Percentiles rank a stretch among this genome's conserved stretches.
Conservation (phyloP, 306 rosid genomes). For the Malus sieversii region DNA sequence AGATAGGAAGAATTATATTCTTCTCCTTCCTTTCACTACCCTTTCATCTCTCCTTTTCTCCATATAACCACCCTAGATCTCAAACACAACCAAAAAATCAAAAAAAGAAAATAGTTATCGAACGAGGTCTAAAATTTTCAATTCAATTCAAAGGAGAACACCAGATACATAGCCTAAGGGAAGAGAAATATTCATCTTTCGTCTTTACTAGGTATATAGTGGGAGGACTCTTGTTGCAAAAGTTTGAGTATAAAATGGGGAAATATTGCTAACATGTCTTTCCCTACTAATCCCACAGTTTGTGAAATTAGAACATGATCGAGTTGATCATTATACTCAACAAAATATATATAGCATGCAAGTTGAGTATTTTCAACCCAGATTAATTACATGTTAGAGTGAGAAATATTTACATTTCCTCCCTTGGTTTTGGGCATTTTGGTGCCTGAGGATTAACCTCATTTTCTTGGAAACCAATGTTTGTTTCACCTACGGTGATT, state of each 20-base stretch:
- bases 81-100: background rate
- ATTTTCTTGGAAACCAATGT: conserved; percentile 18
- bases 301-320: background rate
- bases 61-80: background rate
- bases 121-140: no score
- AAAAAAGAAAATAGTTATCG: no score
- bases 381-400: conserved; percentile 14
- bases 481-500: conserved; percentile 34
- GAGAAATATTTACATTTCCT: conserved; percentile 25
- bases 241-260: background rate
- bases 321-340: conserved; percentile 17
- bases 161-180: background rate
- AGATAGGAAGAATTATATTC: background rate
- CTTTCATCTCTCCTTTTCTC: background rate
- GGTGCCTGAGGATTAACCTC: conserved; percentile 3
- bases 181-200: background rate
- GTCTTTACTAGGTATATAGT: background rate
- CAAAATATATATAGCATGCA: background rate
- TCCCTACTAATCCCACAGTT: background rate
- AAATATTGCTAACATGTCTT: background rate
- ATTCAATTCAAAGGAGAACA: background rate
- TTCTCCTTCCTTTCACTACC: background rate
- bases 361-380: conserved; percentile 12
- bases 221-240: conserved; percentile 3
- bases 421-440: conserved; percentile 18